These are phyloP conservation scores for Fraxinus nigra DNA, from an alignment of 305 asterid species.

Conservation along the genomic window DNA sequence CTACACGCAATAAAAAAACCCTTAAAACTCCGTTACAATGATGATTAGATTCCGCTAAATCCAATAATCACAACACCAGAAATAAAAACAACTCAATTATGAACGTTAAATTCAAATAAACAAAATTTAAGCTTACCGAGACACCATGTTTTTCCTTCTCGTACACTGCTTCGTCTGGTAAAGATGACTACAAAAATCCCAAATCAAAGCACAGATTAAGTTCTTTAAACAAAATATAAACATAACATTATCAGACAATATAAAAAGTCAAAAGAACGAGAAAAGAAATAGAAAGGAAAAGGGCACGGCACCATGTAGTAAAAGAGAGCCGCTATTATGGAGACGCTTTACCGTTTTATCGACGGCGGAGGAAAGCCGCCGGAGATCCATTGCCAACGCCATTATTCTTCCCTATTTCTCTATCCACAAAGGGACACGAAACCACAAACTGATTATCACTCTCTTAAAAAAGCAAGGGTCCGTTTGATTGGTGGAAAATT, in stretches of 20 bases:
- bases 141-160: constrained; percentile 69
- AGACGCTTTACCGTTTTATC: constrained; percentile 61
- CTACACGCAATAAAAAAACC: background rate
- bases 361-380: constrained; percentile 69
- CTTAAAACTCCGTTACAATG: background rate
- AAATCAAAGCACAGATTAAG: background rate
- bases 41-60: background rate
- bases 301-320: constrained; percentile 50
- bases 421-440: constrained; percentile 23
- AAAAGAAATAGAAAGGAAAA: background rate
- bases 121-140: constrained; percentile 40
- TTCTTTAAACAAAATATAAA: background rate
- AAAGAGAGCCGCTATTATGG: constrained; percentile 55
- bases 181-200: constrained; percentile 54
- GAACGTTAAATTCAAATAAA: constrained; percentile 1
- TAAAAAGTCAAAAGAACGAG: background rate
- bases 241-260: constrained; percentile 4
- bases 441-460: background rate
- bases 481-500: too few species aligned
- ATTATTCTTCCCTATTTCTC: constrained; percentile 25
- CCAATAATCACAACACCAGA: background rate
- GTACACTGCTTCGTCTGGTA: constrained; percentile 63
- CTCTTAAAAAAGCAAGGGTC: background rate
- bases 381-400: constrained; percentile 83
- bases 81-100: background rate